Evolutionary conservation across 768 basidiomycete genomes (phyloP).

Genomic region (Rhodotorula toruloides): DNA sequence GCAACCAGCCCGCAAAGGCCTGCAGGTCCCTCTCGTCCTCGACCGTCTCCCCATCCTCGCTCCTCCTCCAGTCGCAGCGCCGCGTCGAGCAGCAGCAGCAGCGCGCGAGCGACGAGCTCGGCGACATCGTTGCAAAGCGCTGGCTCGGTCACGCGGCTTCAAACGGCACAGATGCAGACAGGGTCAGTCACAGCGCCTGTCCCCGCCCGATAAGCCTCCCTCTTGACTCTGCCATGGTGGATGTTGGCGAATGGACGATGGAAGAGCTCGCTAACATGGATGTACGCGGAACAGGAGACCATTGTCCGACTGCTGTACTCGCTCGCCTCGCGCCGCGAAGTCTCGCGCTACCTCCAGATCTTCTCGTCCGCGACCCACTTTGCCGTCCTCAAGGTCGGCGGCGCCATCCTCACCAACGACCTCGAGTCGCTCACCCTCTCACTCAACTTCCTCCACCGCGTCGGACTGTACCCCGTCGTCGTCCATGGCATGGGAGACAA

Average conservation of each 20-base stretch:
- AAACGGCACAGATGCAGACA: slow-evolving; percentile 28
- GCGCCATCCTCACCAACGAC: slow-evolving; percentile 79
- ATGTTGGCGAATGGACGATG: too few species aligned
- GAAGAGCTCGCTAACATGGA: too few species aligned
- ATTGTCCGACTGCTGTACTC: slow-evolving; percentile 95
- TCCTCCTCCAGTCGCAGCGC: slow-evolving; percentile 34
- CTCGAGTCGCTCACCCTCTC: slow-evolving; percentile 90
- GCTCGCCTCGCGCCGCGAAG: slow-evolving; percentile 92
- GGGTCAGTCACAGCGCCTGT: slow-evolving; percentile 12
- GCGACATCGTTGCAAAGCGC: slow-evolving; percentile 34
- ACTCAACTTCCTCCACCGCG: slow-evolving; percentile 90
- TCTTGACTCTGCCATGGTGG: not conserved
- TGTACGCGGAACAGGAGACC: slow-evolving; percentile 59
- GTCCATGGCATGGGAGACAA: slow-evolving; percentile 75
- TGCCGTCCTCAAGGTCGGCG: slow-evolving; percentile 90
- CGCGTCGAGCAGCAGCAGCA: slow-evolving; percentile 28
- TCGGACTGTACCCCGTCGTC: slow-evolving; percentile 95
- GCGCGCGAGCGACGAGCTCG: slow-evolving; percentile 27
- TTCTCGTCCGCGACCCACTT: slow-evolving; percentile 63
- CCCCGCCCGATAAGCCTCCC: not conserved
- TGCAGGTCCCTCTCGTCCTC: slow-evolving; percentile 15
- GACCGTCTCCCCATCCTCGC: not conserved
- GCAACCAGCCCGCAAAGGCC: too few species aligned
- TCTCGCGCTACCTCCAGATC: slow-evolving; percentile 95
- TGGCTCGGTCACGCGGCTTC: slow-evolving; percentile 37